Conservation (phyloP, 1,139 yeast species). For the Nakaseomyces nivariensis region DNA sequence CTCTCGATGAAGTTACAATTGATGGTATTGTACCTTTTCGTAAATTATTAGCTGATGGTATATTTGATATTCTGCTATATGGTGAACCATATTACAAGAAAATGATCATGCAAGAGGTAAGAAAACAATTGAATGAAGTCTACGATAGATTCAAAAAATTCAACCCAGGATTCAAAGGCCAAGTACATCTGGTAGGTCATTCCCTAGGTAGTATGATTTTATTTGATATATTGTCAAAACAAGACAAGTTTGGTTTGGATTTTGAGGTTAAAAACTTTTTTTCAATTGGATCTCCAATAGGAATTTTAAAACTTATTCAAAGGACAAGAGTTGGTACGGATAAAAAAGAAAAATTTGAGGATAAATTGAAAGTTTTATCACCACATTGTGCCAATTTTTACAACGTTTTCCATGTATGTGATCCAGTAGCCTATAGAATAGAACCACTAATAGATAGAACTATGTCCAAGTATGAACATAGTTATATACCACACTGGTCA, state of each 20-base stretch:
- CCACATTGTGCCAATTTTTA: constrained; percentile 56
- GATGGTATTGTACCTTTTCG: constrained; percentile 72
- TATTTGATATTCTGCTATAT: constrained; percentile 73
- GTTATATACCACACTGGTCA: constrained; percentile 21
- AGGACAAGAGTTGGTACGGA: constrained; percentile 39
- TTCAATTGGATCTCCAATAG: constrained; percentile 84
- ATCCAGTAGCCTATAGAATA: constrained; percentile 76
- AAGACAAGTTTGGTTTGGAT: constrained; percentile 41
- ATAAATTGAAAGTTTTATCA: constrained; percentile 6
- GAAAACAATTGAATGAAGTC: constrained; percentile 58
- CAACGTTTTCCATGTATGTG: constrained; percentile 80
- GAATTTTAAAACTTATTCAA: constrained; percentile 67
- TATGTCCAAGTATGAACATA: constrained; percentile 51
- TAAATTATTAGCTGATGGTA: constrained; percentile 73
- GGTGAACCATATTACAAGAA: constrained; percentile 67
- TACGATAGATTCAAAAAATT: constrained; percentile 48
- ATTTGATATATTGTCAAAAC: constrained; percentile 62
- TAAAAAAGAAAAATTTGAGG: constrained; percentile 5
- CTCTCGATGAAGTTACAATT: constrained; percentile 64
- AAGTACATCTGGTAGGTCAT: constrained; percentile 79
- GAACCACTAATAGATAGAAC: constrained; percentile 64
- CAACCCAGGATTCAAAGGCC: constrained; percentile 71
- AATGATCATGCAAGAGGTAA: constrained; percentile 57
- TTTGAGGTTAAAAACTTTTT: constrained; percentile 71
- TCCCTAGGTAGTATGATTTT: constrained; percentile 83